Base-by-base conservation (phyloP, 305 asterid genomes). In the Fraxinus nigra region DNA sequence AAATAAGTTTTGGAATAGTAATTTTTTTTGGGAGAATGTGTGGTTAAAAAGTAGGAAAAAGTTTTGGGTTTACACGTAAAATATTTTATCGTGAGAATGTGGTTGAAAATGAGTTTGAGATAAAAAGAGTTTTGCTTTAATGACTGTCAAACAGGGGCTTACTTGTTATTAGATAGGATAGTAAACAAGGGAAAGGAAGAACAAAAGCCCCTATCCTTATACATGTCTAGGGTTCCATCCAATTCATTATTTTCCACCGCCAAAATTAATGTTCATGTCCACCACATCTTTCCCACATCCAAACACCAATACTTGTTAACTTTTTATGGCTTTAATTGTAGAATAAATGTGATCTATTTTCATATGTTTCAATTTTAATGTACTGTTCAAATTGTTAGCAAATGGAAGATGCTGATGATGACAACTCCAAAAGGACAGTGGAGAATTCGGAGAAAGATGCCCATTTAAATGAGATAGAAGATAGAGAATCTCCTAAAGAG, bases 331-430 rank as follows among this genome's bases (percentile, higher is more conserved):
- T 80, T 37, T 74, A 48, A 67, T 86, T 75, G 61, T 48, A 70
- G 69, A 70, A 32, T 34, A 78, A 20, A 1, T 5, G 61, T 13
- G 48, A 70, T 63, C 59, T 72, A 40, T 40, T 35, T 63, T 16
- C 65, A 3, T 10, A 26, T 69, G 8, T 9, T 73, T 73, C 51
- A 37, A 22, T 77, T 85, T 80, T 43, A 33, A 26, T 85, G 65
- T 81, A 81, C 11, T 87, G 80, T 85, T 87, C 78, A 79, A 56
- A 80, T 84, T 89, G 78, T 85, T 89, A 96, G 98, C 87, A 77
- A 80, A 84, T 94, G 94, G 90, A 88, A 3, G 88, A n/a, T 28
- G 82, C 81, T 73, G 92, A 83, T 82, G 94, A 85, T 82, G 84
- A 80, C 51, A 48, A 78, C 84, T 48, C 90, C 51, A 81, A 86